These are phyloP conservation scores for Beta vulgaris DNA, from an alignment of 148 eudicot species.

Conservation along the genomic window DNA sequence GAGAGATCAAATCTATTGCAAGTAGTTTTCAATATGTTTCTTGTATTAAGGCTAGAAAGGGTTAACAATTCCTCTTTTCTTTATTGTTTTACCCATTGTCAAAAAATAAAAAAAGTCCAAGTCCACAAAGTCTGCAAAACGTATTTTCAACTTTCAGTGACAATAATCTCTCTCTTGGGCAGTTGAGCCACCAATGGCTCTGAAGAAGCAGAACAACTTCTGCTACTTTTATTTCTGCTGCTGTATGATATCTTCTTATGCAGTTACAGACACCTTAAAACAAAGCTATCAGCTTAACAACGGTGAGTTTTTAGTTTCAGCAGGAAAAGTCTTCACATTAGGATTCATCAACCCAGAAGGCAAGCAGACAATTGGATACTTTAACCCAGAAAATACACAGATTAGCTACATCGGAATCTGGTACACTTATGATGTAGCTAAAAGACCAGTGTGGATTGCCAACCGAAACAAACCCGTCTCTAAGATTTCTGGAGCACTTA, in stretches of 20 bases:
- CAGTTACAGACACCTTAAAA: constrained; percentile 24
- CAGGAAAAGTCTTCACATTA: constrained; percentile 24
- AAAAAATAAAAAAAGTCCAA: too few relatives aligned
- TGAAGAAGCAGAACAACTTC: neutral
- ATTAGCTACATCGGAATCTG: constrained; percentile 27
- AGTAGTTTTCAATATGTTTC: too few relatives aligned
- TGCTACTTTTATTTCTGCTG: neutral
- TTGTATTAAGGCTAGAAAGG: too few relatives aligned
- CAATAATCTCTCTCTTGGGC: too few relatives aligned
- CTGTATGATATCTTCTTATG: neutral
- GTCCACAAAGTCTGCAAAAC: too few relatives aligned
- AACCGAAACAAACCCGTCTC: constrained; percentile 26
- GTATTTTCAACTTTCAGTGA: too few relatives aligned
- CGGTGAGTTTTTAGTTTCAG: constrained; percentile 22
- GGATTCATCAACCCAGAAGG: constrained; percentile 23
- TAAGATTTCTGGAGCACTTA: constrained; percentile 11
- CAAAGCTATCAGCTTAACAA: constrained; percentile 21
- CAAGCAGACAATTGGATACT: constrained; percentile 6
- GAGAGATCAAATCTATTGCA: too few relatives aligned
- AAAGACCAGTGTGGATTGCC: constrained; percentile 29
- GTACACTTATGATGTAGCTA: neutral
- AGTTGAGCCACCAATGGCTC: too few relatives aligned
- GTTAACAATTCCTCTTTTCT: too few relatives aligned
- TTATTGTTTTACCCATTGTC: too few relatives aligned
- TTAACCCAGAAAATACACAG: constrained; percentile 19